These are phyloP conservation scores for Phytopythium ostracodes DNA, from an alignment of 352 stramenopile genomes.

Conservation along the genomic window DNA sequence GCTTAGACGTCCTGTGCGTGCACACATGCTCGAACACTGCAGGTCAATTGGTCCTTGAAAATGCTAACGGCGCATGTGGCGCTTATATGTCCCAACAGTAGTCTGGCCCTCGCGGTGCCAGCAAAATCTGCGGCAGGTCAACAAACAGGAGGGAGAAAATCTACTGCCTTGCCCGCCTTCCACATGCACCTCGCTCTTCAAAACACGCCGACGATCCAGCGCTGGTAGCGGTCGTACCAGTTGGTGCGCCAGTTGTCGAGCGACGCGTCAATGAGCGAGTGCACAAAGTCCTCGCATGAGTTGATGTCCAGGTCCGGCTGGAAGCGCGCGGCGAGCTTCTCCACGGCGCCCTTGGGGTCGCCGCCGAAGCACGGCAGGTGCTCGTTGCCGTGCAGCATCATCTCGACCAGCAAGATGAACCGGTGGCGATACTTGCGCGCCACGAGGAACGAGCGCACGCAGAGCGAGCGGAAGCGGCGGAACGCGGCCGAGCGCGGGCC, in stretches of 20 bases:
- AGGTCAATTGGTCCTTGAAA: too few relatives aligned
- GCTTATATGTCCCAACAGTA: too few relatives aligned
- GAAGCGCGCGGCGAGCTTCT: conserved; percentile 91
- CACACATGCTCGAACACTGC: not conserved
- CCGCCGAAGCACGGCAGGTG: conserved; percentile 95
- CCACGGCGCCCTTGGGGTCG: conserved; percentile 88
- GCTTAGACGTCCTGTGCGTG: not conserved
- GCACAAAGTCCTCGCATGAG: conserved; percentile 93
- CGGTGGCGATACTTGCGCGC: conserved; percentile 93
- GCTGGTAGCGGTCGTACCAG: conserved; percentile 96
- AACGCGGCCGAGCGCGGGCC: conserved; percentile 92
- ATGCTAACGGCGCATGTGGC: not conserved
- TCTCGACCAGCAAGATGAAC: conserved; percentile 95
- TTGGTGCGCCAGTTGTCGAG: conserved; percentile 96
- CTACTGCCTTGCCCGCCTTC: not conserved
- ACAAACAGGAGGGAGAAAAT: conserved; percentile 1
- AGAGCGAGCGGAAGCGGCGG: conserved; percentile 93
- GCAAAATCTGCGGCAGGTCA: not conserved
- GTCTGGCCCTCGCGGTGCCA: not conserved
- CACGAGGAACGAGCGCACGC: conserved; percentile 94
- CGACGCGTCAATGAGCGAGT: conserved; percentile 94
- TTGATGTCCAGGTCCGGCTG: conserved; percentile 92
- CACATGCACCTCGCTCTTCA: conserved; percentile 17
- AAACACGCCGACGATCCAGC: conserved; percentile 90
- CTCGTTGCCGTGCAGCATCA: conserved; percentile 96